Evolutionary conservation across 352 stramenopile species (phyloP).

Genomic region (Pythium pyrilobum): DNA sequence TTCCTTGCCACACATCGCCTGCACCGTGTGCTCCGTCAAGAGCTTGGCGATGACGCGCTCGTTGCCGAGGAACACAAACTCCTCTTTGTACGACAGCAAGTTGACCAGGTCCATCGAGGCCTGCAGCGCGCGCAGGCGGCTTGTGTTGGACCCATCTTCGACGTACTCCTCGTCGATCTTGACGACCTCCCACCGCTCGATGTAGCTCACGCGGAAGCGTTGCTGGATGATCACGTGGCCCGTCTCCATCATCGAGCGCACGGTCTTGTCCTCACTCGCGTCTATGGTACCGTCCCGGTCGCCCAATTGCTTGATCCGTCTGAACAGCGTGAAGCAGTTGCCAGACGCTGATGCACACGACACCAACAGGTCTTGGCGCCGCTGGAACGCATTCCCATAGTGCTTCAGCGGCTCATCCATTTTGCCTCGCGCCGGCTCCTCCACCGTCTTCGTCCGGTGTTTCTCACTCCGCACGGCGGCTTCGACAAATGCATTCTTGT

Average conservation of each 20-base stretch:
- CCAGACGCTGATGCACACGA: background rate
- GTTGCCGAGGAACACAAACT: slow-evolving; percentile 77
- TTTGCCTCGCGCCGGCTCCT: background rate
- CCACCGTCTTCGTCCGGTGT: background rate
- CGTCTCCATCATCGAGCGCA: slow-evolving; percentile 46
- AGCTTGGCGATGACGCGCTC: slow-evolving; percentile 69
- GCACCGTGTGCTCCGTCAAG: slow-evolving; percentile 70
- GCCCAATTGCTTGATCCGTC: slow-evolving; percentile 1
- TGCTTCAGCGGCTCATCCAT: slow-evolving; percentile 8
- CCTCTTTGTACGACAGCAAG: slow-evolving; percentile 80
- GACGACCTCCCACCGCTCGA: slow-evolving; percentile 68
- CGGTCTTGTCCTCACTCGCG: slow-evolving; percentile 39
- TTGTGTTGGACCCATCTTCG: slow-evolving; percentile 38
- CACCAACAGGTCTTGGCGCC: background rate
- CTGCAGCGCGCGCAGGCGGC: slow-evolving; percentile 40
- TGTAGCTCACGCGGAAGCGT: slow-evolving; percentile 72
- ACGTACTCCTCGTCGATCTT: slow-evolving; percentile 44
- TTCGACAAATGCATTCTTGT: slow-evolving; percentile 11
- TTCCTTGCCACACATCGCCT: slow-evolving; percentile 57
- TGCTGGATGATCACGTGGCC: slow-evolving; percentile 63
- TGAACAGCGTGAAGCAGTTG: slow-evolving; percentile 3
- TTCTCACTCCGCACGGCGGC: background rate
- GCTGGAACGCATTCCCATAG: slow-evolving; percentile 13
- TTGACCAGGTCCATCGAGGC: slow-evolving; percentile 84
- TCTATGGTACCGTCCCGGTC: slow-evolving; percentile 27